A percentile compares a stretch with the other conserved stretches of the same genome.
Evolutionary conservation across 2,329 filamentous ascomycete species (phyloP).

Genomic region (Neofusicoccum ribis): DNA sequence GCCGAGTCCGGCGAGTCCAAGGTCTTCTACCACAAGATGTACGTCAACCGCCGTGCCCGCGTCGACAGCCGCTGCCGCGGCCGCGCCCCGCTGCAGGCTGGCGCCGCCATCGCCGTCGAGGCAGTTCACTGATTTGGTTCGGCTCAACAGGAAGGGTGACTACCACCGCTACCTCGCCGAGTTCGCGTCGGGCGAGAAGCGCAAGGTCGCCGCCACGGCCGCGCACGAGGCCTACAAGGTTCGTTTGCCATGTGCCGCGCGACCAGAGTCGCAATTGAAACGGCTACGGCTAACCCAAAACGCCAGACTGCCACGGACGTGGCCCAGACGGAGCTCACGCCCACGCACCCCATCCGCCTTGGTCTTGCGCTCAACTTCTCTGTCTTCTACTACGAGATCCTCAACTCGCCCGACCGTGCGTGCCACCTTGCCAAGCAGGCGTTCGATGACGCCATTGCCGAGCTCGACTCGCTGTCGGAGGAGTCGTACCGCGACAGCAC

Average conservation of each 20-base stretch:
- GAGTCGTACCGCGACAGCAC: constrained; percentile 99
- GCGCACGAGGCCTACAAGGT: constrained; percentile 96
- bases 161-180: constrained; percentile 99
- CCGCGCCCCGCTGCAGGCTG: background rate
- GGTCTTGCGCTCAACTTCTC: constrained; percentile 95
- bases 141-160: constrained; percentile 82
- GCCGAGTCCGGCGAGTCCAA: constrained; percentile 96
- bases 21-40: constrained; percentile 99
- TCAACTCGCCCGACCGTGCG: constrained; percentile 96
- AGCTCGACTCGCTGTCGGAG: constrained; percentile 95
- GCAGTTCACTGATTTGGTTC: constrained; percentile 4
- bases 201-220: constrained; percentile 90
- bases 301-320: constrained; percentile 72
- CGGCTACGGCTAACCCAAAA: background rate
- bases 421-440: constrained; percentile 97
- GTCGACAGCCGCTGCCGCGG: background rate
- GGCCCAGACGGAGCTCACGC: constrained; percentile 82
- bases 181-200: constrained; percentile 91
- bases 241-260: constrained; percentile 6
- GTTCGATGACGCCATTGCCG: constrained; percentile 97
- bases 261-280: constrained; percentile 7
- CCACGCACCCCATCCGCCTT: constrained; percentile 90
- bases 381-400: constrained; percentile 99
- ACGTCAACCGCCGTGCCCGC: constrained; percentile 34
- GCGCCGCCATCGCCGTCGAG: background rate